phyloP scores from a whole-genome alignment of 257 asterid genomes.

The Salvia rosmarinus region DNA sequence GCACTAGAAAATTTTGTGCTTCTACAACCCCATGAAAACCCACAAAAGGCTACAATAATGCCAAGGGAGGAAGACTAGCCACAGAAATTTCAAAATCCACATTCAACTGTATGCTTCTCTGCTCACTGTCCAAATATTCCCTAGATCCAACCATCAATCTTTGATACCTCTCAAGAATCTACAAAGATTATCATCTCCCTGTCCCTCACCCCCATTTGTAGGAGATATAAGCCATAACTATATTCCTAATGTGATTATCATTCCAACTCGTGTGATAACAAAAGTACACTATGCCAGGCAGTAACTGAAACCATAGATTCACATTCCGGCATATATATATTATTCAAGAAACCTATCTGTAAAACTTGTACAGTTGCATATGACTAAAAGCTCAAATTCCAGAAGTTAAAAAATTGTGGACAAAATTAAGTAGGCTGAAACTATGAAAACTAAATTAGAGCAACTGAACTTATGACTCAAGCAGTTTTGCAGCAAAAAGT shows the following conservation, averaged over 20 bases:
- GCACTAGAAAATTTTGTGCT: not conserved
- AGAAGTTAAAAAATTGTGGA: constrained; percentile 13
- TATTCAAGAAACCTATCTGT: constrained; percentile 15
- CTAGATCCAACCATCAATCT: constrained; percentile 19
- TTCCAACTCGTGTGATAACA: constrained; percentile 22
- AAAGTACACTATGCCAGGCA: not conserved
- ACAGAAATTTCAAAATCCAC: constrained; percentile 11
- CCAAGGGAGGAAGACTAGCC: too few relatives aligned
- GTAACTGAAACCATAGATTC: not conserved
- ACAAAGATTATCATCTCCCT: not conserved
- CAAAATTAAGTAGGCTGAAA: not conserved
- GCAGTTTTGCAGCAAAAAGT: not conserved
- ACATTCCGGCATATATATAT: not conserved
- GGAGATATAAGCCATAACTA: not conserved
- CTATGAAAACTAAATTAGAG: not conserved
- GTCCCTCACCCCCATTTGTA: not conserved
- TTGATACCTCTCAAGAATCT: not conserved
- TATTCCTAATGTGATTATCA: not conserved
- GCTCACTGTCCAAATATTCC: not conserved
- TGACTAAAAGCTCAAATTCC: constrained; percentile 16
- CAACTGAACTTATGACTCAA: not conserved
- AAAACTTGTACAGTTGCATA: constrained; percentile 13
- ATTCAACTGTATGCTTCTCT: not conserved
- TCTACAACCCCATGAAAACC: not conserved
- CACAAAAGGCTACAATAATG: not conserved